Evolutionary conservation across 1,284 basidiomycete species (phyloP), one percentile per base, ranked within the genome.

Genomic region (Porodaedalea pini): DNA sequence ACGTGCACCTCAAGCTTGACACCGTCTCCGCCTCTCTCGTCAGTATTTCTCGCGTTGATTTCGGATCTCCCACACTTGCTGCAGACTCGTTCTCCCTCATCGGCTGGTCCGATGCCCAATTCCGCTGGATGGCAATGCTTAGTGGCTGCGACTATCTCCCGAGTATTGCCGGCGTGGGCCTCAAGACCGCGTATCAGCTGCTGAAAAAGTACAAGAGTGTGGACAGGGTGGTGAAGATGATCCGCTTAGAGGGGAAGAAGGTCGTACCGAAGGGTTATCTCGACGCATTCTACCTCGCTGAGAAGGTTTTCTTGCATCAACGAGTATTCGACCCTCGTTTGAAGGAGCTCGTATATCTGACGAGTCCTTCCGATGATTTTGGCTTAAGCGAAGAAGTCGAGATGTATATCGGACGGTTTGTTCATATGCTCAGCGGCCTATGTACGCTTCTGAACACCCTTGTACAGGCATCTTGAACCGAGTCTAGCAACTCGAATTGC

Each of bases 71-170:
- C 50, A 72, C 77, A 15, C 69, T 75, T n/a, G 69, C 76, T 5
- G 69, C 73, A 13, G 77, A 79, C 13, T 85, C 86, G 36, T 83
- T 94, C 63, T 88, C 90, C 10, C 83, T 99, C 60, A 73, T 84
- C 39, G 90, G 92, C 15, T 99, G 96, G 95, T 85, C 89, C 8
- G 88, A 94, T 65, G 75, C 78, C 4, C 90, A 97, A 70, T 98
- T 99, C 69, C 82, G 97, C 23, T 80, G 89, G 36, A 98, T 98
- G 94, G 91, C 95, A 23, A 98, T 99, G 69, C 79, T 99, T 40
- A 93, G 92, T 57, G 97, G 97, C 2, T 99, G 97, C 70, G 97
- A 99, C 71, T 99, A 99, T 70, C 81, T 98, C 19, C 85, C 94
- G 4, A 97, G 93, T 56, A 91, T 99, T 61, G 86, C 86, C 47